Evolutionary conservation across 495 filamentous ascomycete genomes (phyloP).

Genomic region (Hypomontagnella submonticulosa): DNA sequence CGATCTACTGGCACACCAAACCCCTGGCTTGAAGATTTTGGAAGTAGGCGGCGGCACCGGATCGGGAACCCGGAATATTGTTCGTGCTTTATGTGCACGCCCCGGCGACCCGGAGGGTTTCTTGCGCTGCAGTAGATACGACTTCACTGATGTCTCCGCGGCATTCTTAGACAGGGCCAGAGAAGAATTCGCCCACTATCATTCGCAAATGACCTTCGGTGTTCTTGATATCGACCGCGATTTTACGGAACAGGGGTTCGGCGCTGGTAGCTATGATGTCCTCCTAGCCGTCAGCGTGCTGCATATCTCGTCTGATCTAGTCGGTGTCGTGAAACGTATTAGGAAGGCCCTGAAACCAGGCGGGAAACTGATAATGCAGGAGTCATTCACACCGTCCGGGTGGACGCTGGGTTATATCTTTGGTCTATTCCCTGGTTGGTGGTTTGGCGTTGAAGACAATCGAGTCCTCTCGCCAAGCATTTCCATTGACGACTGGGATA

Average conservation of each 20-base stretch:
- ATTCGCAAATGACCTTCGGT: slow-evolving; percentile 40
- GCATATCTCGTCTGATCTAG: slow-evolving; percentile 53
- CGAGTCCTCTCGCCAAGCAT: slow-evolving; percentile 45
- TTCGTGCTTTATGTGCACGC: slow-evolving; percentile 23
- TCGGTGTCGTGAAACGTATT: slow-evolving; percentile 47
- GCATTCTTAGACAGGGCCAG: slow-evolving; percentile 56
- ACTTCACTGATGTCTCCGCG: slow-evolving; percentile 64
- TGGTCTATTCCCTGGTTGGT: slow-evolving; percentile 61
- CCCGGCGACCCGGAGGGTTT: slow-evolving; percentile 4
- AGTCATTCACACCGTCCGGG: slow-evolving; percentile 39
- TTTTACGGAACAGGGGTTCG: slow-evolving; percentile 40
- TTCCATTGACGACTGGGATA: slow-evolving; percentile 50
- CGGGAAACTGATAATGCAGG: slow-evolving; percentile 52
- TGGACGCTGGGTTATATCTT: slow-evolving; percentile 50
- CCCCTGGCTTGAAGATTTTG: slow-evolving; percentile 52
- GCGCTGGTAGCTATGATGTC: slow-evolving; percentile 47
- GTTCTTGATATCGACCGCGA: slow-evolving; percentile 46
- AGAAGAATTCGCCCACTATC: slow-evolving; percentile 20
- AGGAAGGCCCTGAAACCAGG: slow-evolving; percentile 49
- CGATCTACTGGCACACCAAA: slow-evolving; percentile 48
- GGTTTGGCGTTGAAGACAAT: slow-evolving; percentile 51
- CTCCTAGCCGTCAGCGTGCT: slow-evolving; percentile 57
- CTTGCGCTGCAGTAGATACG: slow-evolving; percentile 43
- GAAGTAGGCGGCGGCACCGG: slow-evolving; percentile 61
- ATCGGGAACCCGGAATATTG: slow-evolving; percentile 23